Conservation (phyloP, 202 grass and related monocot genomes). For the Sporobolus alterniflorus region DNA sequence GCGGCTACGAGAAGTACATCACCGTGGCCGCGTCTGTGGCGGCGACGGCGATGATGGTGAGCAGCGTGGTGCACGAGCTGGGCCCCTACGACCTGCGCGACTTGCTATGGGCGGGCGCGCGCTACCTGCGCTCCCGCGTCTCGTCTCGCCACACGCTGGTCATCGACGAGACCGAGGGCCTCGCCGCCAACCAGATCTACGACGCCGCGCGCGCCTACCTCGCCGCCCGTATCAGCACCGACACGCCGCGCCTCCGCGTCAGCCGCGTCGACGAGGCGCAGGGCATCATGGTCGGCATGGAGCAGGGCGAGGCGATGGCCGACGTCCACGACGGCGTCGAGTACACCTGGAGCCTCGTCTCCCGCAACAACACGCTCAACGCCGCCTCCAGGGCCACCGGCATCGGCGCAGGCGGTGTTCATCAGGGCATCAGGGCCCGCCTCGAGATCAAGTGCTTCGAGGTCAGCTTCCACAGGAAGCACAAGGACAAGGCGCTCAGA, state of each 20-base stretch:
- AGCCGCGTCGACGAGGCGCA: constrained; percentile 45
- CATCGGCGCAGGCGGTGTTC: no score
- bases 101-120: constrained; percentile 28
- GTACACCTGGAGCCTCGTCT: constrained; percentile 67
- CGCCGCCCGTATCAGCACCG: constrained; percentile 40
- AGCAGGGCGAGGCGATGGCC: constrained; percentile 60
- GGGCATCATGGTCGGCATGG: constrained; percentile 59
- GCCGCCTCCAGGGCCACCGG: neutral
- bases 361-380: constrained; percentile 12
- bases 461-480: constrained; percentile 69
- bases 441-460: constrained; percentile 43
- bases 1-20: constrained; percentile 31
- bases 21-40: constrained; percentile 34
- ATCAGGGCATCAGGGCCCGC: neutral
- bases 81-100: constrained; percentile 48
- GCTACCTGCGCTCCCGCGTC: constrained; percentile 40
- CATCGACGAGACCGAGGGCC: constrained; percentile 65
- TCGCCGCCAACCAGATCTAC: constrained; percentile 60
- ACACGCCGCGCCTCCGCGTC: constrained; percentile 52
- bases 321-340: constrained; percentile 53
- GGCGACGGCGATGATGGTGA: constrained; percentile 48
- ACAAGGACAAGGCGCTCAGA: constrained; percentile 65
- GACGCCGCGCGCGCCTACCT: constrained; percentile 65
- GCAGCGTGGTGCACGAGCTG: constrained; percentile 46
- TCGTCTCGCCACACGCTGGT: constrained; percentile 60